A percentile compares a stretch with the other conserved stretches of the same genome.
phyloP scores from a whole-genome alignment of 2,329 filamentous ascomycete species.

The Cladosporium sp. region DNA sequence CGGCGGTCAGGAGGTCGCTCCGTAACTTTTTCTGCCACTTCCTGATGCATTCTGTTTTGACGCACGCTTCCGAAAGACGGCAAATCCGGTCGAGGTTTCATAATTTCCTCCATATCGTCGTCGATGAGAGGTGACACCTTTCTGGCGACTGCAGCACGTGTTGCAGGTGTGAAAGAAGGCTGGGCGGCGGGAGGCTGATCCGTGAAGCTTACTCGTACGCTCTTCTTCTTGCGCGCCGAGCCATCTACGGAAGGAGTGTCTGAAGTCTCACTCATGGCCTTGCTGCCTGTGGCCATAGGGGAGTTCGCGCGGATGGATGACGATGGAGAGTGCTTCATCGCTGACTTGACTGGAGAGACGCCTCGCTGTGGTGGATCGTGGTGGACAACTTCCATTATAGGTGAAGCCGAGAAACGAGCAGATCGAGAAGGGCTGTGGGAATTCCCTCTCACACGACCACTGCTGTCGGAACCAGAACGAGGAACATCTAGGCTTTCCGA shows the following conservation, averaged over 20 bases:
- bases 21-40: conserved; percentile 56
- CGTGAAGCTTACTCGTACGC: conserved; percentile 71
- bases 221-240: conserved; percentile 60
- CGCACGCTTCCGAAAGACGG: conserved; percentile 73
- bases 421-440: conserved; percentile 65
- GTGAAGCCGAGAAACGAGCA: conserved; percentile 65
- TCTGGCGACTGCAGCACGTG: conserved; percentile 33
- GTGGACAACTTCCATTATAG: conserved; percentile 59
- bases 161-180: conserved; percentile 52
- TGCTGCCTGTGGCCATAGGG: conserved; percentile 43
- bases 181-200: conserved; percentile 50
- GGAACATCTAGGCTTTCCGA: conserved; percentile 40
- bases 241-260: conserved; percentile 50
- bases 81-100: conserved; percentile 73
- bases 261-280: conserved; percentile 51
- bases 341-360: conserved; percentile 75
- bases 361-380: conserved; percentile 72
- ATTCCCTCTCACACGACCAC: conserved; percentile 30
- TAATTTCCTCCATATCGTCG: conserved; percentile 66
- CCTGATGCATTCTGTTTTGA: conserved; percentile 42
- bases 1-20: conserved; percentile 45
- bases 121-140: conserved; percentile 40
- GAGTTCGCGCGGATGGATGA: conserved; percentile 49
- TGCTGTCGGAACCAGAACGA: conserved; percentile 25
- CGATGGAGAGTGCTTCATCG: conserved; percentile 66